Conservation (phyloP, 225 moss, liverwort and hornwort genomes). For the Bryum argenteum region DNA sequence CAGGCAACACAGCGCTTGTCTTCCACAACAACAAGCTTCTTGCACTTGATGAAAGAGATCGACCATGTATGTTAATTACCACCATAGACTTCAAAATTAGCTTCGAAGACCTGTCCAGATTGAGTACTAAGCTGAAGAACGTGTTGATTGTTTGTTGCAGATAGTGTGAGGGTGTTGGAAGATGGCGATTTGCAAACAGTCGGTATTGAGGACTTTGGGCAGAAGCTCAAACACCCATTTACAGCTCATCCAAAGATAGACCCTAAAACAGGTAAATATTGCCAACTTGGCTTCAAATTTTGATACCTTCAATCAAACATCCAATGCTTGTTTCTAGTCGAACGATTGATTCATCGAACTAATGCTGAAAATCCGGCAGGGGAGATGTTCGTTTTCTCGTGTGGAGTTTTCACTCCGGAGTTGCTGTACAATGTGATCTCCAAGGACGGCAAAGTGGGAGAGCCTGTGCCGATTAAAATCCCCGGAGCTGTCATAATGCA, state of each 20-base stretch:
- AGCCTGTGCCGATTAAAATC: conserved; percentile 58
- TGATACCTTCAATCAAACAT: too few relatives aligned
- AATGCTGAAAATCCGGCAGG: conserved; percentile 34
- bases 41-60: conserved; percentile 47
- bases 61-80: conserved; percentile 30
- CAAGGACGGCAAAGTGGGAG: conserved; percentile 61
- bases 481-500: conserved; percentile 71
- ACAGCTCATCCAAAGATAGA: conserved; percentile 85
- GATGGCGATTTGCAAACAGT: conserved; percentile 75
- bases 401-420: conserved; percentile 31
- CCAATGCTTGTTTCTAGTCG: too few relatives aligned
- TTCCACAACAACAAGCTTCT: conserved; percentile 36
- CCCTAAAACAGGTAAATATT: conserved; percentile 53
- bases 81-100: too few relatives aligned
- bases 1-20: conserved; percentile 61
- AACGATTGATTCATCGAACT: too few relatives aligned
- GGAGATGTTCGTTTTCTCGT: conserved; percentile 78
- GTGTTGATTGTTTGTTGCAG: conserved; percentile 28
- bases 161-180: conserved; percentile 59
- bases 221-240: conserved; percentile 58
- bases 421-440: conserved; percentile 66
- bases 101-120: too few relatives aligned
- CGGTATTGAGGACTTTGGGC: conserved; percentile 65
- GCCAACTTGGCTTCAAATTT: too few relatives aligned
- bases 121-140: too few relatives aligned